A percentile compares a stretch with the other conserved stretches of the same genome.
Conservation (phyloP, 306 rosid species). For the Acacia confusa region DNA sequence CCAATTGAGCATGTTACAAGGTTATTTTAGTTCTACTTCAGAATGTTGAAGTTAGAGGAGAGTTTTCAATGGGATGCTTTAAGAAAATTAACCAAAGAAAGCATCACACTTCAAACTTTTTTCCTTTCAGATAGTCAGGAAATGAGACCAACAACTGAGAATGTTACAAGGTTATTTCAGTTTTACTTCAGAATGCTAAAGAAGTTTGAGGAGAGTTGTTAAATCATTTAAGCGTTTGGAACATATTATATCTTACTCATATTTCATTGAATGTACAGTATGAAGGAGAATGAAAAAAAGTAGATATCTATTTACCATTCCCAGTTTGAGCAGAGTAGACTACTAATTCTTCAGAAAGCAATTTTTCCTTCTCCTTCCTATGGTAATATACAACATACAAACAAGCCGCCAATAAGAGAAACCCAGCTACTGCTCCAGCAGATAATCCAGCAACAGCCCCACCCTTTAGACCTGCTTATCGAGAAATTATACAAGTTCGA, state of each 20-base stretch:
- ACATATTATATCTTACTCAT: neutral
- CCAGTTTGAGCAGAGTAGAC: conserved; percentile 18
- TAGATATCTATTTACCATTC: conserved; percentile 40
- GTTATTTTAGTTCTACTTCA: no score
- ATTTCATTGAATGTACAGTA: neutral
- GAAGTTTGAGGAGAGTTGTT: neutral
- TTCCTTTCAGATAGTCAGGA: neutral
- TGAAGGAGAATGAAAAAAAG: neutral
- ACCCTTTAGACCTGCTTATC: conserved; percentile 49
- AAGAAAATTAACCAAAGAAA: neutral
- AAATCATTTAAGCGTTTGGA: neutral
- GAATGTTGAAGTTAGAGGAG: no score
- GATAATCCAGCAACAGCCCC: conserved; percentile 56
- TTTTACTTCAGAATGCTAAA: neutral
- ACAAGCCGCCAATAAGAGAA: conserved; percentile 44
- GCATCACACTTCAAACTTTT: neutral
- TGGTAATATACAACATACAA: conserved; percentile 43
- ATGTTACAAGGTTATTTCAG: neutral
- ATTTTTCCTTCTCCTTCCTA: conserved; percentile 35
- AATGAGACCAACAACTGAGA: neutral
- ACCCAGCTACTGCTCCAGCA: conserved; percentile 52
- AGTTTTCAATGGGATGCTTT: no score
- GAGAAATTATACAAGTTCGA: conserved; percentile 29
- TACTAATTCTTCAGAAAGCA: conserved; percentile 18
- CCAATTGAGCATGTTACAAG: neutral